Evolutionary conservation across 495 filamentous ascomycete species (phyloP), one percentile per base, ranked within the genome.

Genomic region (Neurospora hispaniola): DNA sequence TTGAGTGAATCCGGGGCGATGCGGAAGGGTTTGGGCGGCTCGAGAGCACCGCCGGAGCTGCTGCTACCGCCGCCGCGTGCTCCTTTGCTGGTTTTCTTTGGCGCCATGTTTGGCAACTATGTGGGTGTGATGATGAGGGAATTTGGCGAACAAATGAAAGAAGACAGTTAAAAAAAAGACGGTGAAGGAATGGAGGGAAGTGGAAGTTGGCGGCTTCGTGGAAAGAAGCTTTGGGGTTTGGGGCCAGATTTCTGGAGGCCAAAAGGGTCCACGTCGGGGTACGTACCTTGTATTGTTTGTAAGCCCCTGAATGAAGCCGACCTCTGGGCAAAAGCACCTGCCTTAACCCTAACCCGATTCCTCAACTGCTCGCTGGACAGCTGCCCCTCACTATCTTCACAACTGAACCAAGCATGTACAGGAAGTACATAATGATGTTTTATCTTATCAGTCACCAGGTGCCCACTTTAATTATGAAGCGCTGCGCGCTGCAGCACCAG

Each of bases 11-110:
- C 71, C 4, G 92, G 88, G 0, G 88, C 88, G 73, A 81, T 81
- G 66, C 82, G 83, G 84, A 94, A 95, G 7, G 92, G 93, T 38
- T 75, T 73, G 9, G 75, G 78, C 35, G 72, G 43, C 84, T 79
- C 4, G 89, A 88, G n/a, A 79, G 78, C 8, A 75, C 75, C 68
- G 70, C 74, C 62, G 79, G 71, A 42, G 42, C 70, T 41, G 40
- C 31, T 31, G 42, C 42, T 16, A 12, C 42, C 42, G 42, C 42
- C 42, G 42, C 42, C 14, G 42, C 42, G 43, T 20, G 71, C 8
- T 20, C 68, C 71, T 54, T 75, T 75, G 35, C 70, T 14, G 31
- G 72, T 54, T 72, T 77, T 77, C 35, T 69, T 77, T 3, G 78
- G 79, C 16, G 78, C 76, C 78, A 77, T 77, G 62, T 31, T 73